Evolutionary conservation across 2,329 filamentous ascomycete species (phyloP), one percentile per base, ranked within the genome.

Genomic region (Exophiala sideris): DNA sequence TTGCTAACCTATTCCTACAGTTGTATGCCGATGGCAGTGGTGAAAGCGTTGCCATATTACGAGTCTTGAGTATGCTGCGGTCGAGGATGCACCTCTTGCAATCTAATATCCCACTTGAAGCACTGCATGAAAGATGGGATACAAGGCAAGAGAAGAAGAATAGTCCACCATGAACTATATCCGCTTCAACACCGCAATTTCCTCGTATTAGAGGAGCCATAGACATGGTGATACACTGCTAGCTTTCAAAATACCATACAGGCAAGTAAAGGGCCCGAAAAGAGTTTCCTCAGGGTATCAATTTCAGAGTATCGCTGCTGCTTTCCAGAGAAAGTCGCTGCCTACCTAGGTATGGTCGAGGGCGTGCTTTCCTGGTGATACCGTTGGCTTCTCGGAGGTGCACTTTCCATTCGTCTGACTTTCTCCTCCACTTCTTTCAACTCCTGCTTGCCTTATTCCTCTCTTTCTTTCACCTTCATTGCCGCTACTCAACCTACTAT

Each of bases 21-120:
- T 67, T 91, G 87, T 70, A 84, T 91, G 80, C 89, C 89, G 1
- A 87, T 82, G 70, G 76, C 79, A 52, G 81, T 85, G 45, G 84
- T 81, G 42, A 75, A 82, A 56, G 82, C 79, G 65, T 75, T 64
- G 40, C 57, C 58, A 47, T 62, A 62, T 42, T 38, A 58, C 51
- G 44, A 49, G 48, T 52, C 42, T 38, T 51, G 36, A 61, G 12
- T 18, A 38, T 51, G 20, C 20, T 16, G 18, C 48, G 50, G 60
- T 45, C 41, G 33, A 38, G 33, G 6, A 11, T 21, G 16, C 21
- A 62, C 71, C 83, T 87, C 84, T 82, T 79, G 78, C 81, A 75
- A 84, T 87, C 81, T 84, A 86, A 86, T 86, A 84, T 77, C 82
- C 81, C 82, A 70, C 75, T 75, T 76, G 71, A 71, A 72, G 65